These are phyloP conservation scores for Aristolochia contorta DNA, from an alignment of 164 flowering plant species.

Conservation along the genomic window DNA sequence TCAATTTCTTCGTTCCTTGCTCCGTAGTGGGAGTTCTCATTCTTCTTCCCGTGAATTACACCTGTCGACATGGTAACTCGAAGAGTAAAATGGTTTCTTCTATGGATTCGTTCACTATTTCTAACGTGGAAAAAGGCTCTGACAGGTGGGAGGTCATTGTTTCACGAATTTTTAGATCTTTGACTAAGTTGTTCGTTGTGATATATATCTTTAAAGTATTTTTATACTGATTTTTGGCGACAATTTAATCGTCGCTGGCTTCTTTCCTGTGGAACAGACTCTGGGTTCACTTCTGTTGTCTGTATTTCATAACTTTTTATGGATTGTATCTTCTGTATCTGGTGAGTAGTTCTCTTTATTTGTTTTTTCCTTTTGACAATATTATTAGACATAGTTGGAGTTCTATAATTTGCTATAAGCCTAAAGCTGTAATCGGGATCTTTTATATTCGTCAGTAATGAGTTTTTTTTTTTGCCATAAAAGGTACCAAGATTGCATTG, in stretches of 20 bases:
- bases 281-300: conserved; percentile 84
- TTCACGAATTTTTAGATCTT: no score
- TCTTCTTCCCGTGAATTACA: conserved; percentile 70
- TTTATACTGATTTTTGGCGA: not conserved
- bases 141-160: conserved; percentile 32
- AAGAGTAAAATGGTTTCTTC: conserved; percentile 18
- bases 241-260: no score
- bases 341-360: conserved; percentile 39
- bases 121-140: conserved; percentile 61
- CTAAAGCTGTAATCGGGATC: not conserved
- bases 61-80: conserved; percentile 21
- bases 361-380: not conserved
- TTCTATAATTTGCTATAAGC: not conserved
- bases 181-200: no score
- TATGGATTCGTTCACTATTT: conserved; percentile 63
- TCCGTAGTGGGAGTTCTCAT: conserved; percentile 58
- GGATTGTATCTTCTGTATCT: conserved; percentile 58
- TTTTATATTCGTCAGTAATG: no score
- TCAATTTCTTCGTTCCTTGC: conserved; percentile 56
- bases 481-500: no score
- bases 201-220: not conserved
- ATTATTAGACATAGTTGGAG: not conserved
- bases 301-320: conserved; percentile 59
- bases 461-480: no score
- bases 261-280: conserved; percentile 38